Base-by-base conservation (phyloP, 192 early-diverging fungal species). In the Podila minutissima region DNA sequence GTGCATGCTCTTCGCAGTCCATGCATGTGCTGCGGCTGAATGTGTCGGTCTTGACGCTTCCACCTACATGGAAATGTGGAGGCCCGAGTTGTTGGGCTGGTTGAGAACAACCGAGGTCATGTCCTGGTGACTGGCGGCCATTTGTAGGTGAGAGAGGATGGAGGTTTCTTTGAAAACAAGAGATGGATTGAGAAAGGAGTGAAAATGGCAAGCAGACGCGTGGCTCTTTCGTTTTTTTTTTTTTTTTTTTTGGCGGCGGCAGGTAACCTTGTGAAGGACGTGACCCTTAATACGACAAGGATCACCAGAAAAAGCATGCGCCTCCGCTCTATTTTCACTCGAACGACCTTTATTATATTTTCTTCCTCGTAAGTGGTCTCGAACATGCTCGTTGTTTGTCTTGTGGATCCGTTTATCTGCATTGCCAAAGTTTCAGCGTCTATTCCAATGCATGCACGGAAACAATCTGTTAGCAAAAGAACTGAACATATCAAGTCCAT, bases 11-110 rank as follows among this genome's bases (percentile, higher is more conserved):
- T 26, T 64, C 7, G 41, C 31, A 66, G 28, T 22, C 29, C 48
- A 33, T 28, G 26, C 53, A 20, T 55, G 22, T 26, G 20, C 24
- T 55, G 20, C n/a, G 20, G 53, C 53, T n/a, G 10, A 55, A 55
- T 10, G 53, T 17, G 20, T 29, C 29, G 29, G 29, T 55, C 22
- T 55, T 55, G 20, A 9, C 24, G 53, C 50, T 8, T n/a, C 22
- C 28, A 65, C 84, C 60, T 82, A 87, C 88, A 89, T 67, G 50
- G 85, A 66, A 32, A 89, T 86, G 48, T 74, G 74, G 31, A 89
- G 67, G 19, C 89, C 88, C n/a, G 88, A 89, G 59, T 83, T 88
- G 59, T 88, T 90, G n/a, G 81, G 73, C 46, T 82, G 83, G 65
- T 81, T 83, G 41, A 88, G 84, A 15, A 90, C 89, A 32, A 90